Base-by-base conservation (phyloP, 1,284 basidiomycete genomes). In the Cystobasidium sp. region DNA sequence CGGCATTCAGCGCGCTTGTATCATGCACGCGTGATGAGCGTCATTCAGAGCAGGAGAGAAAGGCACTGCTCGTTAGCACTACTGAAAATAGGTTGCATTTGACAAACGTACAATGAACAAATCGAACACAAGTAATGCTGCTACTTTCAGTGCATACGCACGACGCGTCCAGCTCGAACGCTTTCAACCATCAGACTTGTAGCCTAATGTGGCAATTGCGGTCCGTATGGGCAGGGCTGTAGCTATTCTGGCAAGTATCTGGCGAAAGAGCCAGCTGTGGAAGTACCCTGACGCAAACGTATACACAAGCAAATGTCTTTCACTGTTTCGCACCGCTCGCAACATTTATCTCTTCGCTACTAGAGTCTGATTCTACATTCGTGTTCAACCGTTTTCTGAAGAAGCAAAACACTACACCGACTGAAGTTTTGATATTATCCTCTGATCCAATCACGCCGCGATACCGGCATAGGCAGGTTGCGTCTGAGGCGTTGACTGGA, bases 291-390 rank as follows among this genome's bases (percentile, higher is more conserved):
- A 1, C 14, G 47, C 16, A 51, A 6, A 51, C 47, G 20, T 31
- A 41, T 63, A 63, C 61, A 63, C 61, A 63, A 63, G 61, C 61
- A 63, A 31, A 9, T 16, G 56, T 31, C 39, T 49, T 63, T 44
- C 20, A 24, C 61, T 63, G 41, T 63, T 63, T 37, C n/a, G 12
- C 47, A 16, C 47, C 20, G 16, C 14, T 9, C 24, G 16, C 61
- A 63, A 7, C 9, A 18, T 47, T 49, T 22, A 43, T 49, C 46
- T 47, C 24, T 16, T 51, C 47, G 47, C 20, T 14, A 51, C 20
- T 51, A 3, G 16, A 51, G 31, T 63, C 61, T 49, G 61, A 22
- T 49, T 24, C 61, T 63, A 63, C 61, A 63, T 47, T 22, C 43
- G n/a, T 31, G 20, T 6, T 10, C 6, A 3, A 37, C 14, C 31